A percentile compares a stretch with the other conserved stretches of the same genome.
Evolutionary conservation across 371 early-diverging fungal genomes (phyloP).

Genomic region (Actinomortierella wolfii): DNA sequence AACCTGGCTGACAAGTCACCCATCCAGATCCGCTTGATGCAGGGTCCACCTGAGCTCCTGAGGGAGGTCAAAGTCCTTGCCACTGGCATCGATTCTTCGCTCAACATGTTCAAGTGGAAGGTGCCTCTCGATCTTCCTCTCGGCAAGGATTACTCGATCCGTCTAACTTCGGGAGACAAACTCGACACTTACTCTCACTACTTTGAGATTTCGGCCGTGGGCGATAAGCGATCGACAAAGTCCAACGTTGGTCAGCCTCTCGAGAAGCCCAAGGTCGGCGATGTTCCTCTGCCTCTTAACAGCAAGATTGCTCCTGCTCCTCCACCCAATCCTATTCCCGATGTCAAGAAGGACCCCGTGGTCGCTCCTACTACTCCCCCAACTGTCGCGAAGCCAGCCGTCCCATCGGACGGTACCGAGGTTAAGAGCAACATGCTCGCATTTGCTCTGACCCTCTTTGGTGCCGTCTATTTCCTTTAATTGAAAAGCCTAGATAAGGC

Average conservation of each 20-base stretch:
- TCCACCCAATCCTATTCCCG: constrained; percentile 33
- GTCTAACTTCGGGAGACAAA: constrained; percentile 13
- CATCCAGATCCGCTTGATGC: constrained; percentile 31
- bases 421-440: constrained; percentile 22
- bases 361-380: constrained; percentile 9
- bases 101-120: constrained; percentile 29
- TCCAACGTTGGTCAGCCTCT: constrained; percentile 40
- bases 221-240: constrained; percentile 26
- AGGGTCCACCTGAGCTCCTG: constrained; percentile 16
- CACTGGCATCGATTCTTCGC: constrained; percentile 10
- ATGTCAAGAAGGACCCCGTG: constrained; percentile 3
- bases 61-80: constrained; percentile 19
- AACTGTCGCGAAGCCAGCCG: background rate
- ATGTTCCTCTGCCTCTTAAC: constrained; percentile 6
- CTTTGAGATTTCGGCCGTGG: constrained; percentile 32
- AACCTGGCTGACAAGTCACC: constrained; percentile 15
- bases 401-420: background rate
- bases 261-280: constrained; percentile 26
- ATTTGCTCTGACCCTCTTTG: constrained; percentile 37
- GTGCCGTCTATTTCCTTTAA: constrained; percentile 42
- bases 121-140: constrained; percentile 17
- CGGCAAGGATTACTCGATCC: constrained; percentile 35
- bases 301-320: constrained; percentile 24
- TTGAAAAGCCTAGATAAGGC: too few species aligned
- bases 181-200: constrained; percentile 43